Evolutionary conservation across 306 rosid genomes (phyloP).

Genomic region (Cucumis melo): DNA sequence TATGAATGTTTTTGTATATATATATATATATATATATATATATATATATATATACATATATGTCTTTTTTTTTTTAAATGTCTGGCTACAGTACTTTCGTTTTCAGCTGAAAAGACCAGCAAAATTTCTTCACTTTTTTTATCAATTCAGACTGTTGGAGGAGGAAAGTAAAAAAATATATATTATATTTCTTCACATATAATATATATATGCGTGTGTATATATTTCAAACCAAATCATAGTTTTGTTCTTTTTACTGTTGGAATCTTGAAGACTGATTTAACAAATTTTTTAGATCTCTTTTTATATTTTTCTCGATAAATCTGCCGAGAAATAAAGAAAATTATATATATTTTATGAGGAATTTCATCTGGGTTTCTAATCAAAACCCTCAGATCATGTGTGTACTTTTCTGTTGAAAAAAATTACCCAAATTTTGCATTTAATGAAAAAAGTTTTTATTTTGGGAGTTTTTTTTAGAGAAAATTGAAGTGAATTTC

Average conservation of each 20-base stretch:
- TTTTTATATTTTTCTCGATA: slow-evolving; percentile 4
- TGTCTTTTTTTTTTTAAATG: not conserved
- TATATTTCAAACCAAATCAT: not conserved
- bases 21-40: no score
- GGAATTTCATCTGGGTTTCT: slow-evolving; percentile 28
- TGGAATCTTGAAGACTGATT: not conserved
- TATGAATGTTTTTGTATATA: no score
- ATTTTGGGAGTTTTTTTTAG: not conserved
- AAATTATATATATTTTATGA: slow-evolving; percentile 31
- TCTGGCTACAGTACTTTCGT: not conserved
- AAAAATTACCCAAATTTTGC: not conserved
- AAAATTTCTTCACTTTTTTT: not conserved
- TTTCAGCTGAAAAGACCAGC: slow-evolving; percentile 11
- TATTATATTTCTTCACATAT: no score
- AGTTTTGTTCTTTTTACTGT: slow-evolving; percentile 1
- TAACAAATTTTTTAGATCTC: slow-evolving; percentile 1
- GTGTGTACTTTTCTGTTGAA: not conserved
- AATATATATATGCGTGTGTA: not conserved
- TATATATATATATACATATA: no score
- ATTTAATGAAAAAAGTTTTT: not conserved
- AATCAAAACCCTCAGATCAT: slow-evolving; percentile 4
- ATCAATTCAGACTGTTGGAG: not conserved
- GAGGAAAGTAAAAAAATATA: no score
- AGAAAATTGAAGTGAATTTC: not conserved
- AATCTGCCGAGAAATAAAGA: not conserved